Conservation (phyloP, 2,329 filamentous ascomycete species). For the Fusarium albidum region DNA sequence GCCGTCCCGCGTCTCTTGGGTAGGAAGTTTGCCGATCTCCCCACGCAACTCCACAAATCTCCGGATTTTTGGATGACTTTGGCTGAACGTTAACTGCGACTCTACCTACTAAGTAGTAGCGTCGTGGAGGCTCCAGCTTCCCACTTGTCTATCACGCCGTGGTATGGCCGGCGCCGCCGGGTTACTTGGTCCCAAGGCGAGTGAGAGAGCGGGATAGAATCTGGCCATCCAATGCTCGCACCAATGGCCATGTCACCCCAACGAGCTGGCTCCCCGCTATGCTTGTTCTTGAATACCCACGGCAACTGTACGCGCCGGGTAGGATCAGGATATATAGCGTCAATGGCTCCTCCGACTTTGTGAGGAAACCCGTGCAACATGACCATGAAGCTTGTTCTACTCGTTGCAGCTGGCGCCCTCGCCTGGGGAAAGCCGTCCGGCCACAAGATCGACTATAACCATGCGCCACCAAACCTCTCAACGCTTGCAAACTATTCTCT, state of each 20-base stretch:
- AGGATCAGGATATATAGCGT: constrained; percentile 21
- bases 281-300: constrained; percentile 11
- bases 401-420: constrained; percentile 26
- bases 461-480: constrained; percentile 49
- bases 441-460: constrained; percentile 44
- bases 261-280: constrained; percentile 2
- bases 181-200: not conserved
- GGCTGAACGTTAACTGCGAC: constrained; percentile 15
- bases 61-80: constrained; percentile 26
- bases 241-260: constrained; percentile 25
- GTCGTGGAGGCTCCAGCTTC: not conserved
- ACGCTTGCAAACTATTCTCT: constrained; percentile 48
- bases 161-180: constrained; percentile 23
- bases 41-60: constrained; percentile 34
- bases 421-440: constrained; percentile 26
- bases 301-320: not conserved
- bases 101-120: not conserved
- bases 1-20: constrained; percentile 15
- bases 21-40: constrained; percentile 27
- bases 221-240: not conserved
- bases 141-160: constrained; percentile 20
- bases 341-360: not conserved
- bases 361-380: not conserved
- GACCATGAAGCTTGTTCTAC: constrained; percentile 28
- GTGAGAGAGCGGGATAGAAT: constrained; percentile 1